Conservation (phyloP, 2,329 filamentous ascomycete species). For the Colletotrichum cordylinicola region DNA sequence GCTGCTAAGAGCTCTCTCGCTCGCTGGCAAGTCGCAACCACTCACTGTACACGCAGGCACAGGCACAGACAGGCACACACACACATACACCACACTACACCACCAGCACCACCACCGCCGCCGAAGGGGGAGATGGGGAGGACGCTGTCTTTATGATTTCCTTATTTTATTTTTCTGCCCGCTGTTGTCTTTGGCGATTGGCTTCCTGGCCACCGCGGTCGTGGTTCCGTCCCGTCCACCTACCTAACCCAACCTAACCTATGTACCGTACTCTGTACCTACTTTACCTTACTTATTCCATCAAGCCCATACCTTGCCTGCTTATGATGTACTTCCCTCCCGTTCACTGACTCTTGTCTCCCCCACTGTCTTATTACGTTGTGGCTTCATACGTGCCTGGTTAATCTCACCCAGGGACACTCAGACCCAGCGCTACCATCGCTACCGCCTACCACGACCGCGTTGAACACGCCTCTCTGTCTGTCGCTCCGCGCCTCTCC, state of each 20-base stretch:
- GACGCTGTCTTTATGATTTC: not conserved
- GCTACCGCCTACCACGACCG: not conserved
- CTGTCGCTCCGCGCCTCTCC: not conserved
- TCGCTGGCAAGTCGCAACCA: not conserved
- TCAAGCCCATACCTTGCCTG: not conserved
- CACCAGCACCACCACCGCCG: not conserved
- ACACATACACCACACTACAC: not conserved
- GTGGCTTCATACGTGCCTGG: conserved; percentile 19
- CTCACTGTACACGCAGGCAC: not conserved
- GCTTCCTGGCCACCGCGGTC: not conserved
- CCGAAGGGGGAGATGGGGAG: not conserved
- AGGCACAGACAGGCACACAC: not conserved
- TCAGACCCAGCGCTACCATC: conserved; percentile 13
- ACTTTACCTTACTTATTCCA: not conserved
- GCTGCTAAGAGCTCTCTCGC: not conserved
- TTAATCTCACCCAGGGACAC: conserved; percentile 19
- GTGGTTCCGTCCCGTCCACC: conserved; percentile 8
- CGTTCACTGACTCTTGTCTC: conserved; percentile 19
- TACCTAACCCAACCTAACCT: not conserved
- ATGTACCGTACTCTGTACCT: not conserved
- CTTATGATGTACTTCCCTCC: not conserved
- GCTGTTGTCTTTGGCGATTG: not conserved
- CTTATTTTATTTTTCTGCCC: not conserved
- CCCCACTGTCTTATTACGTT: conserved; percentile 21
- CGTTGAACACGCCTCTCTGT: not conserved